These are phyloP conservation scores for Xylaria sp. DNA, from an alignment of 2,329 filamentous ascomycete species.

Conservation along the genomic window DNA sequence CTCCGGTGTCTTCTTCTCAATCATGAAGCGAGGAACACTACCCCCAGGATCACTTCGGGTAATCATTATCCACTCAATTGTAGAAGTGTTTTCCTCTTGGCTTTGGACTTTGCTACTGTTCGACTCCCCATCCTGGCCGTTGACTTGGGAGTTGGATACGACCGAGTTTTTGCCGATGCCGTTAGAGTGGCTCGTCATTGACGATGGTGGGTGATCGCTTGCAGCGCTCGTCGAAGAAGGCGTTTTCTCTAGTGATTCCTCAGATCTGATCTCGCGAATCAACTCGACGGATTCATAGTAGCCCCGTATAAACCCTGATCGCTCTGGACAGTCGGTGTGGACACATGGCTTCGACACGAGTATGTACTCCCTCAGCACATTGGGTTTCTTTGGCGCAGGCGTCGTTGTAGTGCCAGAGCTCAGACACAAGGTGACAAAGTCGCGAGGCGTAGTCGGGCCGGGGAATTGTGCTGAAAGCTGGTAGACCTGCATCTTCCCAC, in stretches of 20 bases:
- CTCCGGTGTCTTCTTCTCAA: slow-evolving; percentile 84
- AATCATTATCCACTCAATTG: slow-evolving; percentile 90
- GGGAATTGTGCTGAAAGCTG: slow-evolving; percentile 89
- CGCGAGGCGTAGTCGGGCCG: slow-evolving; percentile 83
- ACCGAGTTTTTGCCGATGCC: slow-evolving; percentile 50
- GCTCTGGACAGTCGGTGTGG: slow-evolving; percentile 74
- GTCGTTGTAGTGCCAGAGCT: slow-evolving; percentile 63
- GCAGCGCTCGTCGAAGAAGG: slow-evolving; percentile 53
- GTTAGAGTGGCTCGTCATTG: slow-evolving; percentile 37
- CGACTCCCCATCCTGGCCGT: slow-evolving; percentile 45
- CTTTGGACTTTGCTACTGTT: slow-evolving; percentile 41
- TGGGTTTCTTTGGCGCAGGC: slow-evolving; percentile 31
- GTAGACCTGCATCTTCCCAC: slow-evolving; percentile 75
- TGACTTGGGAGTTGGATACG: slow-evolving; percentile 23
- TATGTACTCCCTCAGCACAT: slow-evolving; percentile 71
- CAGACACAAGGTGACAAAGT: slow-evolving; percentile 82
- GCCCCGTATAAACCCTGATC: slow-evolving; percentile 78
- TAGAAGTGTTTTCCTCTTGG: slow-evolving; percentile 41
- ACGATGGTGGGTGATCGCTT: slow-evolving; percentile 39
- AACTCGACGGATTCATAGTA: slow-evolving; percentile 92
- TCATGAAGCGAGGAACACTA: slow-evolving; percentile 86
- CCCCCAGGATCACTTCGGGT: slow-evolving; percentile 88
- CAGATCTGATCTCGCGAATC: slow-evolving; percentile 78
- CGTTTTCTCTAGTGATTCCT: slow-evolving; percentile 49
- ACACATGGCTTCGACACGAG: slow-evolving; percentile 84